Evolutionary conservation across 1,139 yeast species (phyloP), one percentile per base, ranked within the genome.

Genomic region (Kazachstania sp.): DNA sequence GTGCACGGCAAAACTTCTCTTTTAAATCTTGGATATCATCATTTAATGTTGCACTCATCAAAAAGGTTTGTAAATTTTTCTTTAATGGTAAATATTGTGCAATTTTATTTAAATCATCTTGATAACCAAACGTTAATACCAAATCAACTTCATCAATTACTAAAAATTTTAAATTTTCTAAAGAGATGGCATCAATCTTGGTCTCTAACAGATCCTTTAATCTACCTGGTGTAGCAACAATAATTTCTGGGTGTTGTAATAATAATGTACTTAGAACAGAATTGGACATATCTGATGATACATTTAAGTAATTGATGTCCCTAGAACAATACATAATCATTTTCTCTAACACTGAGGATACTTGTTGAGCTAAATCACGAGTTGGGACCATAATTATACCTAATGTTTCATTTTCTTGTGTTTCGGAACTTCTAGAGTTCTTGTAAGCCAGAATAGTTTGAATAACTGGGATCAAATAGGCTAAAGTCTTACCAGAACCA

Each of bases 91-190:
- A 69, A 53, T 70, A 76, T 23, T 73, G 72, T 15, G 83, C 76
- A 52, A 92, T 73, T 55, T 77, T 77, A 47, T 74, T 69, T 54
- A 94, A 72, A 67, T 94, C 98, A 7, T 87, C 95, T 56, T 81
- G 78, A 65, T 92, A 87, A 16, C 98, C 99, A 65, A 86, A 94
- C 2, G 95, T 83, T 48, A 87, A 71, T 41, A 94, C 80, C 59
- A 92, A 75, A 70, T 94, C 99, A 18, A 95, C 97, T 67, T 94
- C 99, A 70, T 94, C 99, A 54, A 94, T 85, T 36, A 88, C 95
- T 49, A 92, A 69, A 61, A 78, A 86, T 51, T 75, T 74, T 46
- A 92, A 76, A 30, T 73, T 67, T 28, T 75, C 71, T 51, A 83
- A 69, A 47, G 76, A 72, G 13, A 81, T 60, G 35, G 71, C 61